Evolutionary conservation across 2,329 filamentous ascomycete genomes (phyloP).

Genomic region (Alternaria viburni): DNA sequence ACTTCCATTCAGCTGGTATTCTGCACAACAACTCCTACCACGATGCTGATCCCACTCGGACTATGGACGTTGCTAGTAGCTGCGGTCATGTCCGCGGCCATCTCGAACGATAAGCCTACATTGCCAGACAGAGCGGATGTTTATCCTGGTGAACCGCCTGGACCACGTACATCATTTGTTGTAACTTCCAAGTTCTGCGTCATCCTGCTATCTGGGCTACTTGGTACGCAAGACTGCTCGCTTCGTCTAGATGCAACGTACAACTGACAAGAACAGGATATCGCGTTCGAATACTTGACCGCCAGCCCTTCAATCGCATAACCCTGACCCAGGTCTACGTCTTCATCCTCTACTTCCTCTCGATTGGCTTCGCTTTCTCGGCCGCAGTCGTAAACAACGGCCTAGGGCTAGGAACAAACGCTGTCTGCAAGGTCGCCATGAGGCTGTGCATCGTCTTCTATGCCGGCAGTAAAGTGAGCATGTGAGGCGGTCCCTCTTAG

Average conservation of each 20-base stretch:
- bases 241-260: background rate
- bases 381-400: slow-evolving; percentile 43
- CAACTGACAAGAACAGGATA: slow-evolving; percentile 20
- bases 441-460: slow-evolving; percentile 47
- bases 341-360: slow-evolving; percentile 42
- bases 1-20: background rate
- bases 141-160: background rate
- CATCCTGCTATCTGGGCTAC: slow-evolving; percentile 1
- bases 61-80: background rate
- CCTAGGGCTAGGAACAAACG: slow-evolving; percentile 31
- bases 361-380: slow-evolving; percentile 44
- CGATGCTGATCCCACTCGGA: background rate
- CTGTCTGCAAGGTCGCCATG: slow-evolving; percentile 43
- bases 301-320: background rate
- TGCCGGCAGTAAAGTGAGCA: slow-evolving; percentile 19
- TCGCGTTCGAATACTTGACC: slow-evolving; percentile 17
- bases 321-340: slow-evolving; percentile 38
- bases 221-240: background rate
- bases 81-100: background rate
- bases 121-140: background rate
- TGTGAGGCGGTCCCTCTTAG: slow-evolving; percentile 5
- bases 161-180: background rate
- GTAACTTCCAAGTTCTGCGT: slow-evolving; percentile 5
- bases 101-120: no score
- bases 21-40: background rate